phyloP scores from a whole-genome alignment of 2,329 filamentous ascomycete species.

The Exophiala dermatitidis region DNA sequence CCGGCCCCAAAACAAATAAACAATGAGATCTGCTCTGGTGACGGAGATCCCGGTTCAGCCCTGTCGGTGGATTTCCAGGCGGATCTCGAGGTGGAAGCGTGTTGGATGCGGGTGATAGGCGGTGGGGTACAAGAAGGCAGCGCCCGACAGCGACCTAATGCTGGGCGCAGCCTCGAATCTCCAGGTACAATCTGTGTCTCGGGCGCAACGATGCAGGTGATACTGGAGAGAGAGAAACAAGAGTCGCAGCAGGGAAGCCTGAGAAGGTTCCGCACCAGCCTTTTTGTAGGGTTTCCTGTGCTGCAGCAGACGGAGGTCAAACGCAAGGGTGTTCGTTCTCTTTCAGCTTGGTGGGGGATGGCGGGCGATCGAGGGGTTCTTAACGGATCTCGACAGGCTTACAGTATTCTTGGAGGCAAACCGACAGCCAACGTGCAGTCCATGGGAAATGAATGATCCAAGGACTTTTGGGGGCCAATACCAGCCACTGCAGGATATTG shows the following conservation, averaged over 20 bases:
- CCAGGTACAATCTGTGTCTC: neutral
- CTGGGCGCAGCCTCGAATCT: neutral
- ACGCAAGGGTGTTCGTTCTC: too few relatives aligned
- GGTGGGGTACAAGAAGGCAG: conserved; percentile 14
- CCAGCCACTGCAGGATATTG: too few relatives aligned
- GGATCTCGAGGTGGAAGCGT: neutral
- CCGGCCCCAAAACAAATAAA: neutral
- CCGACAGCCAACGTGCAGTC: too few relatives aligned
- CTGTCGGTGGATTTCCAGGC: neutral
- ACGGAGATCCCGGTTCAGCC: neutral
- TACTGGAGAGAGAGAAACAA: neutral
- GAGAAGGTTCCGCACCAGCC: conserved; percentile 1
- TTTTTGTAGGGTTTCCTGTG: neutral
- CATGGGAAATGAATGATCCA: too few relatives aligned
- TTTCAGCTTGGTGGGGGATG: too few relatives aligned
- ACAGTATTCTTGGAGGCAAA: too few relatives aligned
- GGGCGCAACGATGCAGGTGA: neutral
- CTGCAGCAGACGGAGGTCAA: neutral
- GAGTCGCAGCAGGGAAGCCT: conserved; percentile 2
- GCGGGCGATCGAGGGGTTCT: too few relatives aligned
- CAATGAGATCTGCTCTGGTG: neutral
- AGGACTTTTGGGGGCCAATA: too few relatives aligned
- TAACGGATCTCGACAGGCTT: too few relatives aligned
- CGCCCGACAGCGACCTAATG: neutral
- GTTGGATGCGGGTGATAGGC: conserved; percentile 1